Base-by-base conservation (phyloP, 148 eudicot genomes). In the Rhododendron mucronatum region DNA sequence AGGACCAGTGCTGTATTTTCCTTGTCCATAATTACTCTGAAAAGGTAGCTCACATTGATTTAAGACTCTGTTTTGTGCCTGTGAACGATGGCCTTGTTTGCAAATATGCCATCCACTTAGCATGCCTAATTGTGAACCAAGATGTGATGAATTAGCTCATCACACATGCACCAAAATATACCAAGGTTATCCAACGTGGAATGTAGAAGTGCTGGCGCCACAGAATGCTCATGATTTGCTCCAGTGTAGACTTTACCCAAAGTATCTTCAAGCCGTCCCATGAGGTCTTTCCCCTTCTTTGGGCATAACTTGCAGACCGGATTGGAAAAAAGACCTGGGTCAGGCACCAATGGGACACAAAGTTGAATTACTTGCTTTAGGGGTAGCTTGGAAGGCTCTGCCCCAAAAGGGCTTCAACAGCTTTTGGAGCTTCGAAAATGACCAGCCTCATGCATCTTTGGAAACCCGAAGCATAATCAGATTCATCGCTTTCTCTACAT, bases 281-380 rank as follows among this genome's bases (percentile, higher is more conserved):
- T 50, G 11, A 85, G 26, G 33, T 85, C 76, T 21, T 53, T 67
- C 9, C 18, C n/a, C 33, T 85, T 77, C 26, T 7, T 45, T 33
- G 77, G 21, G 51, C 80, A 47, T 69, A 82, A 28, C 83, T 44
- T 39, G 37, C 50, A 0, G 18, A 53, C 35, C 7, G 65, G 73
- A 79, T 57, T 59, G 13, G 69, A 51, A 7, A 84, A 45, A 53
- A 81, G 50, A 2, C 11, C 23, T 4, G 23, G 20, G 3, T 65
- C 80, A 0, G 87, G 84, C 44, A 44, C 14, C 28, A 53, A 37
- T 76, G 57, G 48, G 78, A 75, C 33, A 35, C 81, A 21, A 77
- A 78, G 83, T 37, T 51, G 83, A 9, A 85, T 57, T 11, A 78
- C 83, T 26, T 79, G 82, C 26, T 8, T 37, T 5, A 76, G 76